A percentile compares a stretch with the other conserved stretches of the same genome.
phyloP scores from a whole-genome alignment of 306 rosid genomes.

The Glycyrrhiza uralensis region DNA sequence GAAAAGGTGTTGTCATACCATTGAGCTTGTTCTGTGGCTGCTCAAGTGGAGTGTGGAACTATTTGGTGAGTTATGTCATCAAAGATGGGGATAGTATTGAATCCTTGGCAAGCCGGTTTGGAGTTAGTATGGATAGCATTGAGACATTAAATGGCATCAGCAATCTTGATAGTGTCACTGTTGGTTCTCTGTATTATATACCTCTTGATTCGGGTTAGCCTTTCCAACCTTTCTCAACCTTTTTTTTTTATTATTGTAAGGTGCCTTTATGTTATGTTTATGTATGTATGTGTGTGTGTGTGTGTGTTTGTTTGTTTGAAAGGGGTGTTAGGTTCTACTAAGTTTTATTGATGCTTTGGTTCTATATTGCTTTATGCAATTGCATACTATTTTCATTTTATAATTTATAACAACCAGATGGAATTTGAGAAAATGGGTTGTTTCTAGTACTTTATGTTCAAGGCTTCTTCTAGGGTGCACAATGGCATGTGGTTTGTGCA shows the following conservation, averaged over 20 bases:
- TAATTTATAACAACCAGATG: background rate
- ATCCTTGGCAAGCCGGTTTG: conserved; percentile 83
- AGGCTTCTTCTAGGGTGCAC: too few relatives aligned
- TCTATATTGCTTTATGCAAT: background rate
- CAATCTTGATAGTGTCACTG: conserved; percentile 70
- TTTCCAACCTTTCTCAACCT: conserved; percentile 1
- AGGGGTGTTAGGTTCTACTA: background rate
- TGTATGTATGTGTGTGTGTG: background rate
- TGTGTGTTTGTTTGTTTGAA: conserved; percentile 2
- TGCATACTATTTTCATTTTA: background rate
- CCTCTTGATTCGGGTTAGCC: conserved; percentile 84
- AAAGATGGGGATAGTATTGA: conserved; percentile 73
- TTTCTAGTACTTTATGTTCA: too few relatives aligned
- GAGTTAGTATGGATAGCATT: conserved; percentile 91
- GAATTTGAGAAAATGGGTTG: background rate
- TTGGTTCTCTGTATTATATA: conserved; percentile 70
- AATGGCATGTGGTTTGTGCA: too few relatives aligned
- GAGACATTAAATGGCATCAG: conserved; percentile 70
- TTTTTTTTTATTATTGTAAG: background rate
- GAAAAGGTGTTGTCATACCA: conserved; percentile 61
- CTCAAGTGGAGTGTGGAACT: conserved; percentile 86
- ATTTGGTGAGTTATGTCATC: conserved; percentile 80
- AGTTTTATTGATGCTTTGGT: background rate
- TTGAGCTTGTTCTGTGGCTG: conserved; percentile 83
- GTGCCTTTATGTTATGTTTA: background rate